Evolutionary conservation across 2,329 filamentous ascomycete species (phyloP), one percentile per base, ranked within the genome.

Genomic region (Blumeria graminis): DNA sequence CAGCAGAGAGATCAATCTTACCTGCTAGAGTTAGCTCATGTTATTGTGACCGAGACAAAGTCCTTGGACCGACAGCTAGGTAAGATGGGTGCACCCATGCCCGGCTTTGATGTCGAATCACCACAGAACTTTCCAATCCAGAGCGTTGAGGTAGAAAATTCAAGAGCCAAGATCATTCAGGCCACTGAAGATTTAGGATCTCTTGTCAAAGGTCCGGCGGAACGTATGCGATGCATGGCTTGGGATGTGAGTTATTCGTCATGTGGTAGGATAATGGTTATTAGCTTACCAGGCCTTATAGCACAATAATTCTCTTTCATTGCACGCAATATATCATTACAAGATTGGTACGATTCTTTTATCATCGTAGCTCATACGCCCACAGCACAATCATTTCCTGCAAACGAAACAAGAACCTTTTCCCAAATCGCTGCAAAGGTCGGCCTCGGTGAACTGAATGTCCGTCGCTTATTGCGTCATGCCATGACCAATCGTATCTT

Each of bases 401-500:
- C 72, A 28, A 62, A 71, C 16, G 63, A 65, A 28, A 68, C 72
- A 43, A 74, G 75, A 56, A 63, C 71, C 1, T 69, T 76, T 22
- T 56, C 65, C 28, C 69, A 76, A 52, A 71, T 77, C 3, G 66
- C 72, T 53, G 60, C 66, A 48, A 72, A 71, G 60, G 73, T 72
- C 0, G 61, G 68, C 0, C 63, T 77, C 22, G 72, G 75, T 60
- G 66, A 71, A 33, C 68, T 72, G 59, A 76, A 76, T 61, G 67
- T 77, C 16, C 69, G 71, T 11, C 72, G 75, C 50, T 66, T 75
- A 6, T 65, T 77, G 33, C 74, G 77, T 7, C 72, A 78, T 63
- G 75, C 73, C 41, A 79, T 80, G 71, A 78, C 76, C 11, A 75
- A 73, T 60, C 68, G 69, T 10, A 70, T 81, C 57, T 79, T 81